Percentiles rank a stretch among this genome's conserved stretches.
These are phyloP conservation scores for Stagonosporopsis tanaceti DNA, from an alignment of 2,329 filamentous ascomycete species.

Conservation along the genomic window DNA sequence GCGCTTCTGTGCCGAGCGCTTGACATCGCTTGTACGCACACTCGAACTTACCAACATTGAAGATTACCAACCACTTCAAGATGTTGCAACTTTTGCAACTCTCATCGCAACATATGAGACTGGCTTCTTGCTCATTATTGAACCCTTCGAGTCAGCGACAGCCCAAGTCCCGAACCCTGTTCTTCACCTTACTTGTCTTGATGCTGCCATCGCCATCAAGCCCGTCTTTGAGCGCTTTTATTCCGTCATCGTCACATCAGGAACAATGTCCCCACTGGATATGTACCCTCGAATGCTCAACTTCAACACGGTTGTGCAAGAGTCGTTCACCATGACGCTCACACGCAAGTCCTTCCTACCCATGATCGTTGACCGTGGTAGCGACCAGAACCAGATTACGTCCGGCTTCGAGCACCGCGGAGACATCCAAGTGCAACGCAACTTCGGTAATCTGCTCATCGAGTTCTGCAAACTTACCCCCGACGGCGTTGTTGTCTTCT, in stretches of 20 bases:
- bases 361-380: constrained; percentile 95
- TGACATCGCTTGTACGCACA: constrained; percentile 93
- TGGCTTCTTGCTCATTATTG: constrained; percentile 93
- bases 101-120: constrained; percentile 96
- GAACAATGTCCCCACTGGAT: constrained; percentile 93
- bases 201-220: constrained; percentile 97
- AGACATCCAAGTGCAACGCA: constrained; percentile 94
- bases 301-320: constrained; percentile 90
- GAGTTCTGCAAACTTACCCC: constrained; percentile 97
- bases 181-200: constrained; percentile 95
- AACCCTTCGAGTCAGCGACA: constrained; percentile 94
- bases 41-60: constrained; percentile 97
- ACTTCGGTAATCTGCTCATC: constrained; percentile 91
- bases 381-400: constrained; percentile 90
- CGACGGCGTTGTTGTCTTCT: constrained; percentile 98
- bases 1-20: constrained; percentile 90
- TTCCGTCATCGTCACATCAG: constrained; percentile 97
- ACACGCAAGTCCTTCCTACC: constrained; percentile 94
- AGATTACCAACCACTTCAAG: constrained; percentile 95
- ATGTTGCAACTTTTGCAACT: constrained; percentile 97
- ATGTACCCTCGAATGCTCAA: constrained; percentile 99
- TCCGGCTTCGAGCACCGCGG: constrained; percentile 95
- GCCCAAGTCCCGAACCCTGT: constrained; percentile 96
- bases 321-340: constrained; percentile 97
- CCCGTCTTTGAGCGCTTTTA: constrained; percentile 97